A percentile compares a stretch with the other conserved stretches of the same genome.
phyloP scores from a whole-genome alignment of 2,329 filamentous ascomycete genomes.

The Fusarium cyanostomum region DNA sequence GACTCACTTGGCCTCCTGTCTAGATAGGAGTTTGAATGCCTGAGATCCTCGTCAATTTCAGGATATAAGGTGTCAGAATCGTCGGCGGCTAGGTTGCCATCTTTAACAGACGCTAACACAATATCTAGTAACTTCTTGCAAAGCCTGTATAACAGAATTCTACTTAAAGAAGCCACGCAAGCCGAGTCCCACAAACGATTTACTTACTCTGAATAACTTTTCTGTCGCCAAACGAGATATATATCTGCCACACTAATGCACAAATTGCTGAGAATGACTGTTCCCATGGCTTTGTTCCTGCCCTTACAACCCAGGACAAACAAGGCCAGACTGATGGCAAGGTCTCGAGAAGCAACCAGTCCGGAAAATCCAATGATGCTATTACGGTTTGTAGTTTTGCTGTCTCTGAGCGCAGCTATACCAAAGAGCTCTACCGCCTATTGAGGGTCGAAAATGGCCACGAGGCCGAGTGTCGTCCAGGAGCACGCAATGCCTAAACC shows the following conservation, averaged over 20 bases:
- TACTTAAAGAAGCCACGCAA: conserved; percentile 13
- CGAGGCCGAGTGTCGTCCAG: conserved; percentile 24
- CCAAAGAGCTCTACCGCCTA: conserved; percentile 26
- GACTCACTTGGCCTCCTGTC: too few species aligned
- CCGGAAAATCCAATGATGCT: background rate
- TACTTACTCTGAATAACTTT: conserved; percentile 20
- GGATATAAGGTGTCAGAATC: too few species aligned
- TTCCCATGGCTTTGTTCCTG: conserved; percentile 23
- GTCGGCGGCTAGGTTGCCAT: too few species aligned
- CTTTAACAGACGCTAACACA: too few species aligned
- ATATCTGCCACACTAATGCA: conserved; percentile 26
- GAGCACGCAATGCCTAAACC: conserved; percentile 31
- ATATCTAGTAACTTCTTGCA: background rate
- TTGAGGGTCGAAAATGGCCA: conserved; percentile 12
- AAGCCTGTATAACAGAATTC: background rate
- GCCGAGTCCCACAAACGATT: conserved; percentile 10
- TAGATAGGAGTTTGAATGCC: too few species aligned
- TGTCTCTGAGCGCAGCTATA: background rate
- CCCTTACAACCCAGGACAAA: conserved; percentile 10
- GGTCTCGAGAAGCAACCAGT: conserved; percentile 21
- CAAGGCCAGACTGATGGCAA: conserved; percentile 19
- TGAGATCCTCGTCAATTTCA: too few species aligned
- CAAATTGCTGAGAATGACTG: conserved; percentile 31
- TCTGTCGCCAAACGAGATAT: conserved; percentile 23
- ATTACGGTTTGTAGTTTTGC: background rate